Evolutionary conservation across 2,329 filamentous ascomycete genomes (phyloP).

Genomic region (Pestalotiopsis sp.): DNA sequence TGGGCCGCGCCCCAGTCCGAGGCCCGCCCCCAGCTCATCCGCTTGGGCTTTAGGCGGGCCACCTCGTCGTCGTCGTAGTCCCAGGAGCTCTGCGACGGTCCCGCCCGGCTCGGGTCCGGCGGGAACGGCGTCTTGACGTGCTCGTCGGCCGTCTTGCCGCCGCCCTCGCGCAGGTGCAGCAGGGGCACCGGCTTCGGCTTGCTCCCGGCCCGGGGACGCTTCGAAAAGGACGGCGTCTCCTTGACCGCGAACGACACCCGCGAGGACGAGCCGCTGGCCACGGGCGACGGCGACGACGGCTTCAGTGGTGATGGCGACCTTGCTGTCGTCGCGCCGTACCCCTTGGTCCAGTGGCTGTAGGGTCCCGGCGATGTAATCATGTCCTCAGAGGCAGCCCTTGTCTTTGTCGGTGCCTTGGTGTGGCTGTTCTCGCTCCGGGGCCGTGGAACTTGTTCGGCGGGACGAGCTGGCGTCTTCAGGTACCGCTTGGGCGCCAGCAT

Average conservation of each 20-base stretch:
- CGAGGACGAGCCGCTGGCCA: not conserved
- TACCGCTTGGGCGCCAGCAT: not conserved
- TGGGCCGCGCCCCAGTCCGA: not conserved
- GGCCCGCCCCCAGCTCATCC: not conserved
- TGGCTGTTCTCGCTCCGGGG: not conserved
- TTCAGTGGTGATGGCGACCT: not conserved
- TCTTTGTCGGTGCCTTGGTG: not conserved
- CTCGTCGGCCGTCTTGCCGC: slow-evolving; percentile 4
- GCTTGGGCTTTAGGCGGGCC: not conserved
- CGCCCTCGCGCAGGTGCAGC: slow-evolving; percentile 5
- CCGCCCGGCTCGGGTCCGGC: not conserved
- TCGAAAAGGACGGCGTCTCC: slow-evolving; percentile 5
- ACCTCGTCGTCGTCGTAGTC: slow-evolving; percentile 21
- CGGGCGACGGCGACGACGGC: not conserved
- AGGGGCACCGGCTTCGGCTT: slow-evolving; percentile 2
- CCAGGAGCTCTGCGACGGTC: slow-evolving; percentile 19
- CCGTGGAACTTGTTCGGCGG: not conserved
- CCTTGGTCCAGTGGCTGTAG: slow-evolving; percentile 5
- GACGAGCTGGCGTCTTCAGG: not conserved
- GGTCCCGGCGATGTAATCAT: not conserved
- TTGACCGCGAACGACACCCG: slow-evolving; percentile 9
- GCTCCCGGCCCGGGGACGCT: not conserved
- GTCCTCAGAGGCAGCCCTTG: not conserved
- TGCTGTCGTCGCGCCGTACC: not conserved
- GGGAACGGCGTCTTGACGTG: slow-evolving; percentile 21